phyloP scores from a whole-genome alignment of 805 yeast genomes.

The Ogataea methylovora region DNA sequence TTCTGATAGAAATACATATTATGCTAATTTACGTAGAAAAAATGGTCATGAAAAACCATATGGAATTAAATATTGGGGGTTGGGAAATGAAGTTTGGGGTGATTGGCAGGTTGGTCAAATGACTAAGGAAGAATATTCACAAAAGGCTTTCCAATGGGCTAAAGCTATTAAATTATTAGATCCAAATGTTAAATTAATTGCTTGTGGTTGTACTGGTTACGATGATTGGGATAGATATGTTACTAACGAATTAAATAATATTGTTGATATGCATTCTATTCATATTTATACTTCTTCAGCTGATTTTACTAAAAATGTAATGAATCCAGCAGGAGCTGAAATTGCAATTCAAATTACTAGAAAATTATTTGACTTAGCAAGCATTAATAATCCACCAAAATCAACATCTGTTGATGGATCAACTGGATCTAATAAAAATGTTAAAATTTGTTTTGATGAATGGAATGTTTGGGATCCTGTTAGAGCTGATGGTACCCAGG shows the following conservation, averaged over 20 bases:
- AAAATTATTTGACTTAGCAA: slow-evolving; percentile 22
- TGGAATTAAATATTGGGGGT: slow-evolving; percentile 28
- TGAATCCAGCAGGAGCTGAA: slow-evolving; percentile 25
- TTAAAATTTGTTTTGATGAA: slow-evolving; percentile 26
- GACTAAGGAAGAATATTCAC: slow-evolving; percentile 21
- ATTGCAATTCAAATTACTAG: slow-evolving; percentile 22
- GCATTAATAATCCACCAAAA: slow-evolving; percentile 10
- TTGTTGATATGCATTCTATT: slow-evolving; percentile 24
- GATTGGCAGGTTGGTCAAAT: slow-evolving; percentile 29
- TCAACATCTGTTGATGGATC: slow-evolving; percentile 7
- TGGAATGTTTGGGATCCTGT: slow-evolving; percentile 31
- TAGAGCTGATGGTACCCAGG: slow-evolving; percentile 22
- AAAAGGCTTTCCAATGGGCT: slow-evolving; percentile 26
- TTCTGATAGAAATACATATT: slow-evolving; percentile 23
- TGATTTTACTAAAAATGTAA: slow-evolving; percentile 21
- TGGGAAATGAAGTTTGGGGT: slow-evolving; percentile 31
- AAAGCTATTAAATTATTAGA: slow-evolving; percentile 26
- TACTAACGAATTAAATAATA: slow-evolving; percentile 16
- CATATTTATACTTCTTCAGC: slow-evolving; percentile 23
- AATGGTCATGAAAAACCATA: slow-evolving; percentile 28
- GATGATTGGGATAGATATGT: slow-evolving; percentile 24
- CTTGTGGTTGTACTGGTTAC: slow-evolving; percentile 25
- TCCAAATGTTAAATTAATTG: slow-evolving; percentile 18
- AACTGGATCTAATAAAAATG: slow-evolving; percentile 4
- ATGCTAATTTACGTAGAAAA: slow-evolving; percentile 25